Conservation (phyloP, 1,284 basidiomycete genomes). For the Vanrija humicola region DNA sequence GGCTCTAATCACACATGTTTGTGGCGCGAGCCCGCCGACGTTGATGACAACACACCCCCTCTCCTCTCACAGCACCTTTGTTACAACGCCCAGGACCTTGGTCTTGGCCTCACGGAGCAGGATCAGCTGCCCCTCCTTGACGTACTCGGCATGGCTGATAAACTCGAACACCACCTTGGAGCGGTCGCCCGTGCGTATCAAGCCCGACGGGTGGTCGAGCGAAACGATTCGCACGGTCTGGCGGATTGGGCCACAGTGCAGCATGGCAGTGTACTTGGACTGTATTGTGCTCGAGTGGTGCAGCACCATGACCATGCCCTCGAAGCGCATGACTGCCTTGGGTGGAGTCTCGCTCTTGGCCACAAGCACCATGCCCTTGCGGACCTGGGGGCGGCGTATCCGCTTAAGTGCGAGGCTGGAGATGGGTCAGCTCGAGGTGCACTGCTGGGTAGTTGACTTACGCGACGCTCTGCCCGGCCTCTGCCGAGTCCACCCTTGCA, state of each 20-base stretch:
- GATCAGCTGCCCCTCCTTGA: slow-evolving; percentile 87
- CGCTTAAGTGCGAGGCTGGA: slow-evolving; percentile 77
- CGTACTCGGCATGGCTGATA: slow-evolving; percentile 80
- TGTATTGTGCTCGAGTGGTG: slow-evolving; percentile 91
- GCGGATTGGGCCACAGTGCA: slow-evolving; percentile 41
- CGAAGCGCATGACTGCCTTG: slow-evolving; percentile 48
- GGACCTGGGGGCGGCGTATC: slow-evolving; percentile 71
- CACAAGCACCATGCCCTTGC: slow-evolving; percentile 93
- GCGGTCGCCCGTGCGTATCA: slow-evolving; percentile 84
- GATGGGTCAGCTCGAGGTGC: neutral
- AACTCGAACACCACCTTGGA: slow-evolving; percentile 80
- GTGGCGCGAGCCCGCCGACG: too few relatives aligned
- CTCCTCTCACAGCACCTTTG: slow-evolving; percentile 22
- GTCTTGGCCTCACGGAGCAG: slow-evolving; percentile 90
- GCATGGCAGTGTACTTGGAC: slow-evolving; percentile 72
- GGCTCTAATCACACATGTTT: too few relatives aligned
- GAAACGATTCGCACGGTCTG: slow-evolving; percentile 87
- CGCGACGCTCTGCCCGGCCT: slow-evolving; percentile 92
- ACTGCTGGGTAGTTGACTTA: slow-evolving; percentile 16
- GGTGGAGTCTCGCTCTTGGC: slow-evolving; percentile 73
- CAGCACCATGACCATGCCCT: slow-evolving; percentile 42
- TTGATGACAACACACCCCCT: too few relatives aligned
- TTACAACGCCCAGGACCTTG: slow-evolving; percentile 60
- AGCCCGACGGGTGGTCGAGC: slow-evolving; percentile 79
- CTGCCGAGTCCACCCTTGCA: slow-evolving; percentile 75